Conservation (phyloP, 164 flowering plant species). For the Cinnamomum micranthum region DNA sequence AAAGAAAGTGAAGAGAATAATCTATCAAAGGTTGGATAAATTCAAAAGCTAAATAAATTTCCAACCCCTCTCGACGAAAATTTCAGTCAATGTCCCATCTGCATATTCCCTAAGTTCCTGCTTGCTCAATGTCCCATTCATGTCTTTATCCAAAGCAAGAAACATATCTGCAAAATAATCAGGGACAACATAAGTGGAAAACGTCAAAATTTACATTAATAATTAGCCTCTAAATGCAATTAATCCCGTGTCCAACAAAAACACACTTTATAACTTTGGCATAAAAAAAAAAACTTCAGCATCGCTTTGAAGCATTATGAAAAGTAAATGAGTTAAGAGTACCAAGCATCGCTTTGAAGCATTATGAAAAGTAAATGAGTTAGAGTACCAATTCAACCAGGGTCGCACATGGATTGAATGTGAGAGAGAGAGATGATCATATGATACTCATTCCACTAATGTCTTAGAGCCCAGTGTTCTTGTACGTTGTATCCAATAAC, state of each 20-base stretch:
- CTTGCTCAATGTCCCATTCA: constrained; percentile 88
- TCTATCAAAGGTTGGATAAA: neutral
- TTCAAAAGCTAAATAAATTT: neutral
- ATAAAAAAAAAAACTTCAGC: neutral
- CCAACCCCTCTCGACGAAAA: constrained; percentile 88
- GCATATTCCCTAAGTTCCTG: constrained; percentile 97
- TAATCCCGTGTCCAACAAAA: neutral
- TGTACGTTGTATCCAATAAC: no score
- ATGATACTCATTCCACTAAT: no score
- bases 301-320: no score
- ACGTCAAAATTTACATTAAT: neutral
- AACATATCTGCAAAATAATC: constrained; percentile 71
- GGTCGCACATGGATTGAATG: no score
- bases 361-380: no score
- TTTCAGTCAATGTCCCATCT: constrained; percentile 91
- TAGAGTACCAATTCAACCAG: no score
- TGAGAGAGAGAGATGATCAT: no score
- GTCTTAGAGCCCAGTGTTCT: no score
- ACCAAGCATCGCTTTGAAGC: no score
- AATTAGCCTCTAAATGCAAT: neutral
- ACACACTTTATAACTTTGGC: neutral
- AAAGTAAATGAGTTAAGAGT: no score
- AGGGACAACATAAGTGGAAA: neutral
- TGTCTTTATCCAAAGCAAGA: constrained; percentile 93
- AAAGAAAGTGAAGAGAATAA: neutral